These are phyloP conservation scores for Eimeria acervulina DNA, from an alignment of 169 alveolate genomes.

Conservation along the genomic window DNA sequence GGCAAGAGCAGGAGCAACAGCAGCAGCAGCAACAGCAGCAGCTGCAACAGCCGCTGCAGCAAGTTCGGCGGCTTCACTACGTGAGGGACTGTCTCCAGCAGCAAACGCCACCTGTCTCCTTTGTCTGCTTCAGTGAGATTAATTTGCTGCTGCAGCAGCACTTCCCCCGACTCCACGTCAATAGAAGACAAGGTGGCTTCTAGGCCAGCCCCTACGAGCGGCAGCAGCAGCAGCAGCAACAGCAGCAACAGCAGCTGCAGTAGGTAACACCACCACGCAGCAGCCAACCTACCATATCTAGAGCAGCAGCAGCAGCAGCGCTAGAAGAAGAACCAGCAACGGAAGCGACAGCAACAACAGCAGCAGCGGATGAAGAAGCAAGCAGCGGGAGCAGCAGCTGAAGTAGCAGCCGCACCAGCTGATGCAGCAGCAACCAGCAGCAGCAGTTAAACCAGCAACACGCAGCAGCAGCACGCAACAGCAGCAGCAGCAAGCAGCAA, in stretches of 20 bases:
- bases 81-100: not conserved
- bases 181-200: not conserved
- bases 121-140: not conserved
- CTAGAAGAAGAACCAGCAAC: not conserved
- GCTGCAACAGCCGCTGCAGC: not conserved
- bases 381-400: not conserved
- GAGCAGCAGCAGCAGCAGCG: slow-evolving; percentile 26
- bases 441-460: not conserved
- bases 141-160: slow-evolving; percentile 17
- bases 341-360: not conserved
- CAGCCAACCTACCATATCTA: not conserved
- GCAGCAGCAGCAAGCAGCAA: not conserved
- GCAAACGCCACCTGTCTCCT: not conserved
- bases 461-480: not conserved
- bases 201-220: not conserved
- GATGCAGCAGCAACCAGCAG: not conserved
- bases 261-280: not conserved
- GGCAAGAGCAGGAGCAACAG: not conserved
- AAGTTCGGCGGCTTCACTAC: not conserved
- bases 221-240: not conserved
- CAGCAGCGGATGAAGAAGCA: not conserved
- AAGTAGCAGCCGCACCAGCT: not conserved
- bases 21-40: slow-evolving; percentile 50
- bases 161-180: not conserved
- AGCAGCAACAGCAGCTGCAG: slow-evolving; percentile 35